A percentile compares a stretch with the other conserved stretches of the same genome.
phyloP scores from a whole-genome alignment of 2,329 filamentous ascomycete species.

The Nothophoma quercina region DNA sequence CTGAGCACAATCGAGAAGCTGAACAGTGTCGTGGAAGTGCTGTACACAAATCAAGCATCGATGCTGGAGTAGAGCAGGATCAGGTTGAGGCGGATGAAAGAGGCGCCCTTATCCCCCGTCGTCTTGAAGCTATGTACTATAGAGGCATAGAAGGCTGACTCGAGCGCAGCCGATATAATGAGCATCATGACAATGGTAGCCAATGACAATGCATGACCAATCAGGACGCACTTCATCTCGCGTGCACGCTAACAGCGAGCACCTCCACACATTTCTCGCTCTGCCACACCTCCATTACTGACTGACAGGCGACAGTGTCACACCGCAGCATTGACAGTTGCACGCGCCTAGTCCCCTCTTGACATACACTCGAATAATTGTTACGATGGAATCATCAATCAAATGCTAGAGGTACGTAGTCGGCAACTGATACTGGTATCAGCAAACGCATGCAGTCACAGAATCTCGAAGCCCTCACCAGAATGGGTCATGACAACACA shows the following conservation, averaged over 20 bases:
- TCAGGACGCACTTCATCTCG: background rate
- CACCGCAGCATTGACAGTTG: slow-evolving; percentile 1
- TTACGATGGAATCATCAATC: too few species aligned
- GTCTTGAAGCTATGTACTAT: slow-evolving; percentile 38
- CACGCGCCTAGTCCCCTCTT: background rate
- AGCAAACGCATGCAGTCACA: too few species aligned
- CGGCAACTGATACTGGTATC: too few species aligned
- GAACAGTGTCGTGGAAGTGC: slow-evolving; percentile 93
- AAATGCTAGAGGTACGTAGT: too few species aligned
- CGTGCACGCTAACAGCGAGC: background rate
- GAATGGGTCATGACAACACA: too few species aligned
- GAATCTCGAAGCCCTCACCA: too few species aligned
- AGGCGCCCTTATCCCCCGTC: background rate
- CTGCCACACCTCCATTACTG: background rate
- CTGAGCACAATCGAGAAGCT: slow-evolving; percentile 96
- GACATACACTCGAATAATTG: too few species aligned
- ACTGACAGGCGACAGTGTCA: slow-evolving; percentile 5
- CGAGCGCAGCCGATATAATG: slow-evolving; percentile 29
- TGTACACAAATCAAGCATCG: slow-evolving; percentile 97
- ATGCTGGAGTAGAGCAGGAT: slow-evolving; percentile 76
- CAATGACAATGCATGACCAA: slow-evolving; percentile 16
- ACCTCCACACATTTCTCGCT: background rate
- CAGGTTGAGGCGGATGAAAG: background rate
- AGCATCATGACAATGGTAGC: slow-evolving; percentile 18
- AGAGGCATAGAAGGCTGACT: slow-evolving; percentile 38